Base-by-base conservation (phyloP, 345 rosid species). In the Hibiscus mutabilis region DNA sequence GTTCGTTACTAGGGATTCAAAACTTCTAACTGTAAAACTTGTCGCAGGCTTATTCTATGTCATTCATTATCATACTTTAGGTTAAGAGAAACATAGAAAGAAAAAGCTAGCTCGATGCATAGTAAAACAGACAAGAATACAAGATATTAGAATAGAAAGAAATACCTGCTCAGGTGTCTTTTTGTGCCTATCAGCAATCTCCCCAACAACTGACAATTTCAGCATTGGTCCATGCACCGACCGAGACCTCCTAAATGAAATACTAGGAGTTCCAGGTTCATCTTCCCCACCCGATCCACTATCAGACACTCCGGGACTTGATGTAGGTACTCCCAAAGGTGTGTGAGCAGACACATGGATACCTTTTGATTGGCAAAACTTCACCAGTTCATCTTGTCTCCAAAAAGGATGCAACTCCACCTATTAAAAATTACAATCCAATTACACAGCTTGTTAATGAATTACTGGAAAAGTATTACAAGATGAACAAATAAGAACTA, bases 381-480 rank as follows among this genome's bases (percentile, higher is more conserved):
- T 84, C 37, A 86, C 89, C 29, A 84, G 81, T 64, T 86, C 89
- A 74, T 86, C 84, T 70, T 86, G 89, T 80, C 87, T 80, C 89
- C 89, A 86, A 77, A 86, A 86, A n/a, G 89, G 89, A 64, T 86
- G 89, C 81, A 86, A 78, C 75, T 86, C 89, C 65, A 82, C 87
- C 89, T 86, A 68, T 60, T 56, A 70, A 68, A 65, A n/a, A 61
- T 75, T 29, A 62, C 35, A 51, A 73, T 64, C 66, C 25, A 73
- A 71, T 70, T 44, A 14, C 37, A 55, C 60, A 72, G 16, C 67
- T 70, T 47, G 62, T 55, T 52, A 52, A 46, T 56, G 62, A 61
- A 75, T 15, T 44, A 44, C 49, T 44, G 49, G 4, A 44, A 44
- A 44, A 44, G 49, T 44, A 44, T 12, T 44, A 44, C 49, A 46